Percentiles rank a stretch among this genome's conserved stretches.
These are phyloP conservation scores for Epichloe sp. DNA, from an alignment of 2,329 filamentous ascomycete species.

Conservation along the genomic window DNA sequence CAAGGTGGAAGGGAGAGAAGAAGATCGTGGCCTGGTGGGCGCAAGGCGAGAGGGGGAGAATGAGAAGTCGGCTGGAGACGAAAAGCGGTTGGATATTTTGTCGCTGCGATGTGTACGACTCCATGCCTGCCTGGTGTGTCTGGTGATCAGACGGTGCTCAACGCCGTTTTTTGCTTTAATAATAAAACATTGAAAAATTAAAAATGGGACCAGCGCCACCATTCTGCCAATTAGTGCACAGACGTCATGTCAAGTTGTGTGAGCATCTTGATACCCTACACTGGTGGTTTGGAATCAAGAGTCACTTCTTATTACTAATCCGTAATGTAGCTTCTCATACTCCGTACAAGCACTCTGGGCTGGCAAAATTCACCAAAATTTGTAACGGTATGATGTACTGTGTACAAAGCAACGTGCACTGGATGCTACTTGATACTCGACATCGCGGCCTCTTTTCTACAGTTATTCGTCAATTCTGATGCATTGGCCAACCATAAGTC, in stretches of 20 bases:
- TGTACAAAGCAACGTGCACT: too few species aligned
- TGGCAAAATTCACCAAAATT: background rate
- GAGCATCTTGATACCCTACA: too few species aligned
- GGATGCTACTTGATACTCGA: too few species aligned
- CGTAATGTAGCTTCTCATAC: too few species aligned
- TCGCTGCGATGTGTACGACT: background rate
- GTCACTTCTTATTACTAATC: too few species aligned
- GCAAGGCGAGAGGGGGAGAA: background rate
- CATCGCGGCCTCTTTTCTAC: too few species aligned
- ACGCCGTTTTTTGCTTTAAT: too few species aligned
- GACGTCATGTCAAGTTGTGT: background rate
- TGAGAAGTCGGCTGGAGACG: background rate
- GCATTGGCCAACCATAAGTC: background rate
- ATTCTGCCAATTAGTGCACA: background rate
- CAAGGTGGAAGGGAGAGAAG: conserved; percentile 1
- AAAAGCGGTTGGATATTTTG: too few species aligned
- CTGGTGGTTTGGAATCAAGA: too few species aligned
- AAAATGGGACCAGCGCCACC: background rate
- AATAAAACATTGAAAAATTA: background rate
- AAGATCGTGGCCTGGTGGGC: conserved; percentile 1
- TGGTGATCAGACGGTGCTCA: too few species aligned
- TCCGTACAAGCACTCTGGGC: too few species aligned
- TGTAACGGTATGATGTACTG: background rate
- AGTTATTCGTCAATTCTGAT: background rate
- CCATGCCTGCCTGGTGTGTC: background rate